These are phyloP conservation scores for Hypoxylon sp. DNA, from an alignment of 2,329 filamentous ascomycete genomes.

Conservation along the genomic window DNA sequence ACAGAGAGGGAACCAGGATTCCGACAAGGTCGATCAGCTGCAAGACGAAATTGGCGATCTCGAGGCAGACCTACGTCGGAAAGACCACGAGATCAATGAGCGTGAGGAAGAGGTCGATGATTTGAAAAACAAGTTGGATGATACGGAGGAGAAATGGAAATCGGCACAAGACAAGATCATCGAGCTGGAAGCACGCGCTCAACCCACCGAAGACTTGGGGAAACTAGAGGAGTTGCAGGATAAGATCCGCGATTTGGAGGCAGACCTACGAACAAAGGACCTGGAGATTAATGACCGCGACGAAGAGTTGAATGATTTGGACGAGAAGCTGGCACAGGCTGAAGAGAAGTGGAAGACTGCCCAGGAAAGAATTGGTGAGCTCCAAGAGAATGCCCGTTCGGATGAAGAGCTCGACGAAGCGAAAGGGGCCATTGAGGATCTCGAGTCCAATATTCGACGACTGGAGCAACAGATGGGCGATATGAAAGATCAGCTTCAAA, in stretches of 20 bases:
- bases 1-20: constrained; percentile 63
- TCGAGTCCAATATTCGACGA: constrained; percentile 63
- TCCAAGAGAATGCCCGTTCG: constrained; percentile 65
- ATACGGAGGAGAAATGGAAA: constrained; percentile 55
- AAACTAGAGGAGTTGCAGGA: constrained; percentile 51
- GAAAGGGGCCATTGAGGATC: constrained; percentile 65
- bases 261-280: constrained; percentile 65
- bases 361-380: constrained; percentile 59
- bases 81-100: constrained; percentile 76
- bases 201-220: constrained; percentile 52
- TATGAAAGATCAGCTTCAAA: constrained; percentile 62
- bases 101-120: constrained; percentile 78
- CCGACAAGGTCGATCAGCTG: constrained; percentile 70
- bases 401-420: constrained; percentile 64
- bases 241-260: constrained; percentile 65
- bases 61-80: constrained; percentile 78
- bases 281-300: constrained; percentile 64
- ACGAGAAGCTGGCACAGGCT: constrained; percentile 56
- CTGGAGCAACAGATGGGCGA: constrained; percentile 65
- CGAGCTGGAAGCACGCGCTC: constrained; percentile 48
- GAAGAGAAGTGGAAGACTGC: constrained; percentile 67
- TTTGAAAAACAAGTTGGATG: constrained; percentile 63
- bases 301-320: constrained; percentile 61
- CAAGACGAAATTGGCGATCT: constrained; percentile 79
- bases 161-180: constrained; percentile 36